Conservation (phyloP, 257 asterid genomes). For the Paulownia fortunei region DNA sequence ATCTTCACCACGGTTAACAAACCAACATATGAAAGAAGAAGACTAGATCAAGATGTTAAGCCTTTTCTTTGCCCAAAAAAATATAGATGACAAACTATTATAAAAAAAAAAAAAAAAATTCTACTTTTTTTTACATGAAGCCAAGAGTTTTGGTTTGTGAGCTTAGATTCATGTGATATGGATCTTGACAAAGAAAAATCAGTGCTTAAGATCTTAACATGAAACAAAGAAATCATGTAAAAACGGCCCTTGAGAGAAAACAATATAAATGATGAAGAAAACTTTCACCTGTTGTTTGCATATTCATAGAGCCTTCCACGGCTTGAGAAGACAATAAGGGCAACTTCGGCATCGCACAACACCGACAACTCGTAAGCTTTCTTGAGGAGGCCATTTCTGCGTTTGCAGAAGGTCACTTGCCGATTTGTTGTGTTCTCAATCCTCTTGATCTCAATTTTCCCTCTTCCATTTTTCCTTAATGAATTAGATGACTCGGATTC, state of each 20-base stretch:
- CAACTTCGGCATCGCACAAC: slow-evolving; percentile 81
- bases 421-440: slow-evolving; percentile 79
- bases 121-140: too few relatives aligned
- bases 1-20: slow-evolving; percentile 13
- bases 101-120: too few relatives aligned
- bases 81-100: too few relatives aligned
- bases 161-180: neutral
- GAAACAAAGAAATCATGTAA: neutral
- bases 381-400: slow-evolving; percentile 73
- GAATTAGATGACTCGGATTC: slow-evolving; percentile 52
- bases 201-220: neutral
- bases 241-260: neutral
- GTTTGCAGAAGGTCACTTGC: slow-evolving; percentile 82
- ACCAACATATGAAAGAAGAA: neutral
- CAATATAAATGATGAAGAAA: neutral
- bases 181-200: neutral
- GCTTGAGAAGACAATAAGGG: slow-evolving; percentile 72
- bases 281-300: slow-evolving; percentile 70
- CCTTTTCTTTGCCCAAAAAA: neutral
- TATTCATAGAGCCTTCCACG: slow-evolving; percentile 80
- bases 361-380: slow-evolving; percentile 86
- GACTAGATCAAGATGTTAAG: neutral
- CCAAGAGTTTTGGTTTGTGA: too few relatives aligned
- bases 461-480: slow-evolving; percentile 60
- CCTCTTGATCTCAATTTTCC: slow-evolving; percentile 79